These are phyloP conservation scores for Umbellularia californica DNA, from an alignment of 164 flowering plant genomes.

Conservation along the genomic window DNA sequence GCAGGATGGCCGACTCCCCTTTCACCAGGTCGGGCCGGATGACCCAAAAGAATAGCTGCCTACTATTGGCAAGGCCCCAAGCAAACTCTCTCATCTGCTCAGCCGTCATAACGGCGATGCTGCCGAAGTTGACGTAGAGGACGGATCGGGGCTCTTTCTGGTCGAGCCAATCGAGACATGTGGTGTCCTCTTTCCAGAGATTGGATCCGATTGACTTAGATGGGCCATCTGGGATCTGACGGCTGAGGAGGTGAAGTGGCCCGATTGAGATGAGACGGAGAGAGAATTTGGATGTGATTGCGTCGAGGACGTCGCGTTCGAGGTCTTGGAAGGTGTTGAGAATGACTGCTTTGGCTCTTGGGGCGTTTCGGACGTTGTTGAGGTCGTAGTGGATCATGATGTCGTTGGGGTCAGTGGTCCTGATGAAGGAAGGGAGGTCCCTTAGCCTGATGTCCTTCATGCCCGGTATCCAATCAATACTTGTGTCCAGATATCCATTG, in stretches of 20 bases:
- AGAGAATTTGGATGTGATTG: not conserved
- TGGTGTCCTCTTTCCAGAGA: slow-evolving; percentile 22
- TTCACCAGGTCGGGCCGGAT: slow-evolving; percentile 21
- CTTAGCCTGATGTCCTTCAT: slow-evolving; percentile 6
- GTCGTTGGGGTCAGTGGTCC: slow-evolving; percentile 1
- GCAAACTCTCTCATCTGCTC: slow-evolving; percentile 29
- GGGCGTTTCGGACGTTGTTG: not conserved
- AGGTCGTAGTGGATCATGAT: slow-evolving; percentile 7
- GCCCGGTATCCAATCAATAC: slow-evolving; percentile 8
- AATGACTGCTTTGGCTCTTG: not conserved
- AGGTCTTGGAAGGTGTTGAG: slow-evolving; percentile 8
- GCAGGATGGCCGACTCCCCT: slow-evolving; percentile 21
- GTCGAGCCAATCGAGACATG: slow-evolving; percentile 24
- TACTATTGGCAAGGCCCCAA: slow-evolving; percentile 35
- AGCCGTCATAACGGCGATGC: slow-evolving; percentile 21
- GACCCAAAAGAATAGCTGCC: slow-evolving; percentile 23
- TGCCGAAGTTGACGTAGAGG: slow-evolving; percentile 29
- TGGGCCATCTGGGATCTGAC: not conserved
- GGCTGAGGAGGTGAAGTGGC: not conserved
- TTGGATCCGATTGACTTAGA: not conserved
- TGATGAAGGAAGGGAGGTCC: slow-evolving; percentile 6
- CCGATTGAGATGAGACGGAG: not conserved
- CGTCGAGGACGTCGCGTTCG: not conserved
- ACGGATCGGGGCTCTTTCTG: slow-evolving; percentile 18
- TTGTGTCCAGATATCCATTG: slow-evolving; percentile 8